These are phyloP conservation scores for Claviceps paspali DNA, from an alignment of 2,329 filamentous ascomycete genomes.

Conservation along the genomic window DNA sequence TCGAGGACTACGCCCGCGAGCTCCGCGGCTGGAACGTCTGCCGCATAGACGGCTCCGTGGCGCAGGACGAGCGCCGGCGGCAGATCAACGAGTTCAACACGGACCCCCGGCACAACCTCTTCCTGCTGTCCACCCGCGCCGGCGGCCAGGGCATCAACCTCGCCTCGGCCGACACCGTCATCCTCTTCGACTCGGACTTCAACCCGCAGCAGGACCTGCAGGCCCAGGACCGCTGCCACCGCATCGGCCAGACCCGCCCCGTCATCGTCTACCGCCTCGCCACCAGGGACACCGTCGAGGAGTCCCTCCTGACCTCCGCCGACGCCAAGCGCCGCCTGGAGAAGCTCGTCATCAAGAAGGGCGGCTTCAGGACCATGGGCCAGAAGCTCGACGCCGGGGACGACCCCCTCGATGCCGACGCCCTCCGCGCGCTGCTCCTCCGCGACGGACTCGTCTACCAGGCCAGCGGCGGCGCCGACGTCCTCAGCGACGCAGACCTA, in stretches of 20 bases:
- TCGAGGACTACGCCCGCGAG: slow-evolving; percentile 69
- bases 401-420: slow-evolving; percentile 46
- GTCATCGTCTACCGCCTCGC: slow-evolving; percentile 90
- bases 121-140: slow-evolving; percentile 77
- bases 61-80: slow-evolving; percentile 53
- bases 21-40: slow-evolving; percentile 69
- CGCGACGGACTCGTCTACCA: slow-evolving; percentile 57
- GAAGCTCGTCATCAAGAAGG: slow-evolving; percentile 91
- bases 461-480: slow-evolving; percentile 41
- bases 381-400: slow-evolving; percentile 40
- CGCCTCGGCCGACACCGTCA: slow-evolving; percentile 78
- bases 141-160: slow-evolving; percentile 94
- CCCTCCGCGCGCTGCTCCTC: slow-evolving; percentile 44
- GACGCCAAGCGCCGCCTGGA: slow-evolving; percentile 86
- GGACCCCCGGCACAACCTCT: slow-evolving; percentile 52
- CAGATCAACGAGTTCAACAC: slow-evolving; percentile 64
- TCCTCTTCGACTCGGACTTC: slow-evolving; percentile 80
- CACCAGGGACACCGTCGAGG: slow-evolving; percentile 84
- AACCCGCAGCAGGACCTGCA: slow-evolving; percentile 96
- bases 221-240: slow-evolving; percentile 86
- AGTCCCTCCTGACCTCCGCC: slow-evolving; percentile 70
- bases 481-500: slow-evolving; percentile 65
- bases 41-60: slow-evolving; percentile 79
- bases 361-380: slow-evolving; percentile 58
- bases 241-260: slow-evolving; percentile 83